Base-by-base conservation (phyloP, 768 basidiomycete species). In the Mycena rebaudengoi region DNA sequence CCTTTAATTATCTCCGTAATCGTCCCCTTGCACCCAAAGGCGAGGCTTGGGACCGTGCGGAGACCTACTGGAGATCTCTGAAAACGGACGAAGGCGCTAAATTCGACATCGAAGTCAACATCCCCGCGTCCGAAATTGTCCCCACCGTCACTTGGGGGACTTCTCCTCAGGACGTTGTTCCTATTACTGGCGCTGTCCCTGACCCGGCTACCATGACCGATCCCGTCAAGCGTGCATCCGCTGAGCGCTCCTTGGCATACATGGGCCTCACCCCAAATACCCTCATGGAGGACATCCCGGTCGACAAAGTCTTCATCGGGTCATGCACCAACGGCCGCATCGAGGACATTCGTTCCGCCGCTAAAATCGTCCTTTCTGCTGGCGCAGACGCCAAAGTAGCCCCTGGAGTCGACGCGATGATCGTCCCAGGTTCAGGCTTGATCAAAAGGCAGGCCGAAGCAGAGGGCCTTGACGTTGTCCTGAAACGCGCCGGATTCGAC, bases 251-350 rank as follows among this genome's bases (percentile, higher is more conserved):
- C 11, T 82, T 97, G 71, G 77, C 85, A 21, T 97, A 97, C 76
- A 96, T 96, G 95, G 94, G 92, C 51, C 87, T 97, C 62, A 81
- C 82, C 40, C 82, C 95, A 2, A 91, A 91, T 71, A 91, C 87
- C 7, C 87, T 78, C 25, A 92, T 96, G 87, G 85, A 94, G 76
- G 85, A 91, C 50, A 86, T 97, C 74, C 78, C 79, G 50, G 76
- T 97, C 62, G 91, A 96, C 82, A 97, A 96, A 76, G 88, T 95
- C 26, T 97, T 97, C 83, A 91, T 97, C 65, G 95, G 95, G 14
- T 96, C 95, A 5, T 97, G 95, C 82, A 97, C 95, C 71, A 97
- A 96, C 80, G 91, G 92, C 70, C 92, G 95, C 45, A 94, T 97
- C 63, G 95, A 96, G 76, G 95, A 97, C 78, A 84, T 97, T 51